These are phyloP conservation scores for Aspergillus campestris DNA, from an alignment of 495 filamentous ascomycete genomes.

Conservation along the genomic window DNA sequence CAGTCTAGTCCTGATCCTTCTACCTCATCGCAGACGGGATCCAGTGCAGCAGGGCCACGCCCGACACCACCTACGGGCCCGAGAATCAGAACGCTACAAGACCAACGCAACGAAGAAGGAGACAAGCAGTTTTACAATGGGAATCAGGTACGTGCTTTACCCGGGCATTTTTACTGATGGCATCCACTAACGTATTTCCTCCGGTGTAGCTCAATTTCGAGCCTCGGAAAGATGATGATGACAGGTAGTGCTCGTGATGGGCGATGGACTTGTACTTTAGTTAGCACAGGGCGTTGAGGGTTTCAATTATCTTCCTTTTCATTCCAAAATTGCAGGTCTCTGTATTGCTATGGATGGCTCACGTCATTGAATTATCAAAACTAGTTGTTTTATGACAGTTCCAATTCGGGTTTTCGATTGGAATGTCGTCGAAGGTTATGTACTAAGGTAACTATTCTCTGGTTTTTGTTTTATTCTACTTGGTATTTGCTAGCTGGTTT, in stretches of 20 bases:
- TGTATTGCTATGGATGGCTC: too few species aligned
- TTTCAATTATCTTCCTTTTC: neutral
- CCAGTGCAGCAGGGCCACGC: conserved; percentile 9
- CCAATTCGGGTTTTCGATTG: too few species aligned
- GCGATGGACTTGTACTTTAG: neutral
- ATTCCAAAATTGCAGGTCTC: too few species aligned
- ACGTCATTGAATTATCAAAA: too few species aligned
- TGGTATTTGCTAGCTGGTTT: too few species aligned
- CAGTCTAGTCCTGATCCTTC: conserved; percentile 5
- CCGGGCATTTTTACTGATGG: neutral
- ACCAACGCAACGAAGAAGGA: conserved; percentile 42
- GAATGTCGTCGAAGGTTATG: too few species aligned
- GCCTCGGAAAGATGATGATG: conserved; percentile 54
- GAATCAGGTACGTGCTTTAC: conserved; percentile 58
- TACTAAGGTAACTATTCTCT: too few species aligned
- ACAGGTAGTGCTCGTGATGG: conserved; percentile 29
- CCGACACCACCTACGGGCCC: conserved; percentile 16
- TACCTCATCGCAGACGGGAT: conserved; percentile 4
- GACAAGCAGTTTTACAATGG: conserved; percentile 77
- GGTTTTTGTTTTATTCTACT: too few species aligned
- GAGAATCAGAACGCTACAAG: conserved; percentile 50
- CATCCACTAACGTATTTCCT: neutral
- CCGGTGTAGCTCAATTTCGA: conserved; percentile 65
- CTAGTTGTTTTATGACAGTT: too few species aligned
- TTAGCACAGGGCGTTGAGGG: conserved; percentile 1